Base-by-base conservation (phyloP, 805 yeast species). In the Metahyphopichia silvanorum region DNA sequence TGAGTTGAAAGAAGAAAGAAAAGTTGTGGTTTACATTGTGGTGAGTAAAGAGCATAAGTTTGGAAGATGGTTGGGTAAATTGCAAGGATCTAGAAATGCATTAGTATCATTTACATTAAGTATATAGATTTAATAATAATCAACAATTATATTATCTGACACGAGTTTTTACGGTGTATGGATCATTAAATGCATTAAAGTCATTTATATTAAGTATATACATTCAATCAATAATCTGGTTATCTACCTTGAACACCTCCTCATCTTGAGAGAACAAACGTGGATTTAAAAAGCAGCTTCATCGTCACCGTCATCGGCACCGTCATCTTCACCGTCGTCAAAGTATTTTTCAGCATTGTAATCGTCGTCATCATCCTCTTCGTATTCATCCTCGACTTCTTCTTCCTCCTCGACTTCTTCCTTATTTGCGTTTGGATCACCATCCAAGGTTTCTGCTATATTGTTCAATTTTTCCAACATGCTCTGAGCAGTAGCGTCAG, bases 41-140 rank as follows among this genome's bases (percentile, higher is more conserved):
- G 66, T 85, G 4, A 76, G 91, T 25, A 86, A 89, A 57, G 96
- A 91, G 60, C 95, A 84, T 52, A 77, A 83, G 53, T 67, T 86
- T 36, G 97, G 96, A 23, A 79, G 97, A 54, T 89, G 96, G 96
- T 57, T 79, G 16, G 67, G 71, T 27, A 68, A 74, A 33, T 67
- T 73, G 22, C 67, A 69, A 16, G 85, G 85, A 6, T 82, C 83
- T 19, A 76, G 91, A 56, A 86, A 85, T 59, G 86, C 86, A 37
- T 67, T 86, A 43, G 51, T 60, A 22, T 47, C 57, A 41, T 57
- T 63, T 47, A 51, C 58, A 24, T 30, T 15, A 12, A 21, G 21
- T 9, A 25, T 17, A 31, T 31, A 12, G 21, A 20, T 7, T 20
- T 20, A 7, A 20, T 20, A 7, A 20, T 20, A 8, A 20, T 29